Conservation (phyloP, 495 filamentous ascomycete species). For the Neurospora sp. region DNA sequence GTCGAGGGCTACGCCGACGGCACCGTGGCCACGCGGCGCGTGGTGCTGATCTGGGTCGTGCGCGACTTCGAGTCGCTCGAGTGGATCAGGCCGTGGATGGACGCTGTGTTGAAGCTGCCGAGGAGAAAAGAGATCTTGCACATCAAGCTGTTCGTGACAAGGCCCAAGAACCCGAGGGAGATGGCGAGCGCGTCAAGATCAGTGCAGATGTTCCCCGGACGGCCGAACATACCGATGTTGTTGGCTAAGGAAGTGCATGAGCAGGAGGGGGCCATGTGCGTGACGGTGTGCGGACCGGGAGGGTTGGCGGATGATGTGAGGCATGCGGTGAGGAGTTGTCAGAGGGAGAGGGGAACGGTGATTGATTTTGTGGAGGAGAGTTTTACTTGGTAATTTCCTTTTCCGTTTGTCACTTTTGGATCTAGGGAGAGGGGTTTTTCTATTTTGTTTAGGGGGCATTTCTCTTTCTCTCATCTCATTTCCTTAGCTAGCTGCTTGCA, state of each 20-base stretch:
- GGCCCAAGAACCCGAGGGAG: constrained; percentile 62
- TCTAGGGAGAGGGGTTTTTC: background rate
- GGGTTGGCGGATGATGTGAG: constrained; percentile 76
- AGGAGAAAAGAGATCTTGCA: constrained; percentile 66
- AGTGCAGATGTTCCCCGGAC: constrained; percentile 83
- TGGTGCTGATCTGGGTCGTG: constrained; percentile 85
- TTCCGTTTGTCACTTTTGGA: background rate
- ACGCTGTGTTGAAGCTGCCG: constrained; percentile 68
- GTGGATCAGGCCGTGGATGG: constrained; percentile 94
- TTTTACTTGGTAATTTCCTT: constrained; percentile 64
- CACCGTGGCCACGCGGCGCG: constrained; percentile 65
- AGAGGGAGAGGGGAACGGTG: constrained; percentile 42
- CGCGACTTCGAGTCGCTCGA: constrained; percentile 78
- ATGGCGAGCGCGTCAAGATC: constrained; percentile 59
- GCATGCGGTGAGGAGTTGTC: constrained; percentile 55
- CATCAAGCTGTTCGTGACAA: constrained; percentile 80
- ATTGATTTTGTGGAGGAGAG: constrained; percentile 82
- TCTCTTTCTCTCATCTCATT: background rate
- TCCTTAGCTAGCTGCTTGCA: background rate
- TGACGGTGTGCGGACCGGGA: constrained; percentile 82
- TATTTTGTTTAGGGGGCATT: background rate
- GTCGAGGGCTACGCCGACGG: constrained; percentile 62
- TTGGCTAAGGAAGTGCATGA: constrained; percentile 65
- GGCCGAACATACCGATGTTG: constrained; percentile 70
- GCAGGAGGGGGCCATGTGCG: constrained; percentile 80